phyloP scores from a whole-genome alignment of 495 filamentous ascomycete species.

The Jackrogersella minutella region DNA sequence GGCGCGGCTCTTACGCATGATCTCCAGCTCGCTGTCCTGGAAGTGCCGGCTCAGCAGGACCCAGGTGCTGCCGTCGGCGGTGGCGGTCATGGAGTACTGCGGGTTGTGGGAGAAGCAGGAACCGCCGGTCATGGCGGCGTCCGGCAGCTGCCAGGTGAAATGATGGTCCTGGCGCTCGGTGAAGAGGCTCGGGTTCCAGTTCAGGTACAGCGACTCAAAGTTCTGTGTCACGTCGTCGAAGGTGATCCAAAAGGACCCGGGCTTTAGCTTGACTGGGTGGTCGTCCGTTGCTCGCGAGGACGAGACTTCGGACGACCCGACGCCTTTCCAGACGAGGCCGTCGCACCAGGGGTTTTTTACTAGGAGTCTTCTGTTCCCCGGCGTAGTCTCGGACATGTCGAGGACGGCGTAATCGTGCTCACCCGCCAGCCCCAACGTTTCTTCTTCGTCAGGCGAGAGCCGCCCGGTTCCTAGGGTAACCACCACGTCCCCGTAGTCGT shows the following conservation, averaged over 20 bases:
- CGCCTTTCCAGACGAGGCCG: conserved; percentile 69
- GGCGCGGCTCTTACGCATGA: conserved; percentile 44
- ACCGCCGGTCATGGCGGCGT: conserved; percentile 58
- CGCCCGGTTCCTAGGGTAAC: conserved; percentile 90
- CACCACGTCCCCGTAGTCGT: conserved; percentile 80
- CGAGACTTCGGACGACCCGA: conserved; percentile 36
- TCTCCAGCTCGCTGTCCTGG: conserved; percentile 56
- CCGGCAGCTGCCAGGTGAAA: conserved; percentile 82
- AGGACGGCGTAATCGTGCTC: conserved; percentile 96
- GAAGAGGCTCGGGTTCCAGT: conserved; percentile 95
- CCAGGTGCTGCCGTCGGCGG: conserved; percentile 73
- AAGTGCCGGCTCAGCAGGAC: conserved; percentile 87
- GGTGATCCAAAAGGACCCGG: conserved; percentile 92
- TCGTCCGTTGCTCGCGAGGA: conserved; percentile 21
- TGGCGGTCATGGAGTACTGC: conserved; percentile 75
- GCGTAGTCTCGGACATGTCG: conserved; percentile 70
- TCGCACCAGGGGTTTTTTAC: conserved; percentile 98
- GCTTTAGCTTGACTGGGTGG: conserved; percentile 48
- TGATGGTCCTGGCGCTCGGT: conserved; percentile 82
- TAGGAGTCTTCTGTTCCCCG: conserved; percentile 70
- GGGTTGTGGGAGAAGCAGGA: conserved; percentile 78
- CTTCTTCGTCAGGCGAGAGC: conserved; percentile 74
- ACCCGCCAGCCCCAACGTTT: conserved; percentile 78
- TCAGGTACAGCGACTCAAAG: conserved; percentile 94
- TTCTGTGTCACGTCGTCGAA: conserved; percentile 84